phyloP scores from a whole-genome alignment of 2,329 filamentous ascomycete genomes.

The Penicillium sp. region DNA sequence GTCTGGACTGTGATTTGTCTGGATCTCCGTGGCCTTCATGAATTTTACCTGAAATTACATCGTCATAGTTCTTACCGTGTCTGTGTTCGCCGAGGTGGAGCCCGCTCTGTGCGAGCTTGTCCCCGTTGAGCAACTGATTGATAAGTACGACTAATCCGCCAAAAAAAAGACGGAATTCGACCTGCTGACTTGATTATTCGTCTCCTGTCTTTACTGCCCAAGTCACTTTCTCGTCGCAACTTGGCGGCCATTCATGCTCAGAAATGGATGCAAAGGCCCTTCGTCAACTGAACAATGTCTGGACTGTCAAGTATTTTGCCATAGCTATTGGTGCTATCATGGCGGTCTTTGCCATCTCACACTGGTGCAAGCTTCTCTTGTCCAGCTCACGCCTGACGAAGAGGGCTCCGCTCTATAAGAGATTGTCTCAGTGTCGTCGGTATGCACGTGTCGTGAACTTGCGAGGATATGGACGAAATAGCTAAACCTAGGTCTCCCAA shows the following conservation, averaged over 20 bases:
- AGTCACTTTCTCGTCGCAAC: not conserved
- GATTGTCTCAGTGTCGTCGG: not conserved
- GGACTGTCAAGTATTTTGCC: constrained; percentile 11
- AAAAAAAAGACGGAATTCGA: not conserved
- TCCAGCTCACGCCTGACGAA: constrained; percentile 1
- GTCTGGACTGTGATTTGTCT: not conserved
- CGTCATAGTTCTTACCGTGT: too few relatives aligned
- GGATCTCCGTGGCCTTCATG: not conserved
- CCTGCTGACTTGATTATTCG: not conserved
- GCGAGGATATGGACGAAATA: not conserved
- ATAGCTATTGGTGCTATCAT: constrained; percentile 9
- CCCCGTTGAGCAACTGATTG: not conserved
- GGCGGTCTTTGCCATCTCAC: not conserved
- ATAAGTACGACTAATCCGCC: not conserved
- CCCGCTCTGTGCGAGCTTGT: too few relatives aligned
- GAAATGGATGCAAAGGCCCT: constrained; percentile 1
- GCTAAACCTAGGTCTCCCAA: not conserved
- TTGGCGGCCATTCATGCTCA: not conserved
- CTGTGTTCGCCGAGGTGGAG: too few relatives aligned
- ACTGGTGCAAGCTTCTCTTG: constrained; percentile 3
- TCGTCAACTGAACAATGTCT: constrained; percentile 6
- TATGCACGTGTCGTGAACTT: not conserved
- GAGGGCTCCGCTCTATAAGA: not conserved
- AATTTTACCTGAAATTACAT: too few relatives aligned
- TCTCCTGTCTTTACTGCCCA: not conserved